Conservation (phyloP, 202 grass and related monocot genomes). For the Elaeis oleifera region DNA sequence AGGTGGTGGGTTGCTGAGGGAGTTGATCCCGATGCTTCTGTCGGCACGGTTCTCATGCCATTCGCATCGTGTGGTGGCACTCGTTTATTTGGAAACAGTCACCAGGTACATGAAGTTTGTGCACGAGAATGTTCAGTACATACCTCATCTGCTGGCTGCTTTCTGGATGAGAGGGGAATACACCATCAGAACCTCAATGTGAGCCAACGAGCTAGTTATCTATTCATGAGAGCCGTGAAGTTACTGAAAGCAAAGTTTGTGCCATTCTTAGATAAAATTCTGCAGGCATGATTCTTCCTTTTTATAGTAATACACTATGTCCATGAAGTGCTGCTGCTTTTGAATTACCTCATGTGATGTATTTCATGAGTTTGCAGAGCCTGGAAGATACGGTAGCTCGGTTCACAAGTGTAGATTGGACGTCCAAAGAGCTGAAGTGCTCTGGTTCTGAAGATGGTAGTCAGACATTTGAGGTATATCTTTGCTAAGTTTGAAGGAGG, state of each 20-base stretch:
- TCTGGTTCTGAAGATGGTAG: conserved; percentile 86
- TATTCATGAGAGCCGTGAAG: conserved; percentile 93
- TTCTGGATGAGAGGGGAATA: conserved; percentile 88
- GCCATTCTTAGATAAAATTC: conserved; percentile 77
- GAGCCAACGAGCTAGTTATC: conserved; percentile 72
- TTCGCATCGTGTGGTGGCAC: conserved; percentile 72
- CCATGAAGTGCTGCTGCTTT: too few species aligned
- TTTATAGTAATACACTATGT: not conserved
- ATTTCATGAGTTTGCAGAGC: conserved; percentile 39
- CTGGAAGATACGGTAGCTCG: conserved; percentile 67
- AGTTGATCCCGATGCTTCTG: conserved; percentile 77
- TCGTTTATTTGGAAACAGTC: conserved; percentile 82
- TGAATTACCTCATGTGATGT: too few species aligned
- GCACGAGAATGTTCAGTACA: conserved; percentile 72
- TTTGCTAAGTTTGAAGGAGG: conserved; percentile 11
- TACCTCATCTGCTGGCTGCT: conserved; percentile 55
- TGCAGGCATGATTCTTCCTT: conserved; percentile 43
- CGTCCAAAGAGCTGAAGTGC: conserved; percentile 45
- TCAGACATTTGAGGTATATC: conserved; percentile 79
- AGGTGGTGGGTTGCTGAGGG: conserved; percentile 50
- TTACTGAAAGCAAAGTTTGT: conserved; percentile 75
- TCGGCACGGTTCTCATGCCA: conserved; percentile 69
- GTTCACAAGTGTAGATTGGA: conserved; percentile 52
- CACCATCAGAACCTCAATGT: conserved; percentile 75
- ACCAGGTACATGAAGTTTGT: conserved; percentile 80